phyloP scores from a whole-genome alignment of 108 stramenopile species.

The Skeletonema potamos region DNA sequence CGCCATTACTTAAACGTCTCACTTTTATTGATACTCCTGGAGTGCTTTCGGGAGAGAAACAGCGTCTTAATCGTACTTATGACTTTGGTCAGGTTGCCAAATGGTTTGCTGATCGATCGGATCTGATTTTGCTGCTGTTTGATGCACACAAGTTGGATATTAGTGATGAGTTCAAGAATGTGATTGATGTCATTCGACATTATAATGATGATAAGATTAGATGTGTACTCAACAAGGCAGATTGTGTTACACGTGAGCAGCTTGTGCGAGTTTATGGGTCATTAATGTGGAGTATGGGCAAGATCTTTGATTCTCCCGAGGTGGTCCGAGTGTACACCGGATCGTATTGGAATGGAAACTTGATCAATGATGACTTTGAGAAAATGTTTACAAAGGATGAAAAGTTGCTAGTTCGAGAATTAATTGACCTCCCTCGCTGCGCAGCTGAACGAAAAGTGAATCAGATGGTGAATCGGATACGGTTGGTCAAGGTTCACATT shows the following conservation, averaged over 20 bases:
- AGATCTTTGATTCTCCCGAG: constrained; percentile 76
- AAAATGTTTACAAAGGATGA: constrained; percentile 80
- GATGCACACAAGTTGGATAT: constrained; percentile 88
- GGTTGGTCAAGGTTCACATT: constrained; percentile 55
- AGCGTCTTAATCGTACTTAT: constrained; percentile 66
- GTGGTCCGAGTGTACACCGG: constrained; percentile 78
- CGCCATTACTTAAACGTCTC: constrained; percentile 59
- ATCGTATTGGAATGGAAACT: constrained; percentile 73
- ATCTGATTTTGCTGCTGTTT: constrained; percentile 82
- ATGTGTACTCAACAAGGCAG: constrained; percentile 86
- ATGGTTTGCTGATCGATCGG: constrained; percentile 83
- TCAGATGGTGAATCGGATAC: constrained; percentile 79
- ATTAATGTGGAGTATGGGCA: constrained; percentile 88
- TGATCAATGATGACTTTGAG: constrained; percentile 51
- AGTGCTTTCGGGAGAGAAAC: constrained; percentile 89
- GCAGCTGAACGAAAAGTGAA: constrained; percentile 79
- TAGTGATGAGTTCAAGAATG: constrained; percentile 79
- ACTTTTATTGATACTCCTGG: constrained; percentile 88
- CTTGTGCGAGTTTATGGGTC: constrained; percentile 88
- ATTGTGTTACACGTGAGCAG: constrained; percentile 76
- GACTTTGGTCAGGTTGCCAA: constrained; percentile 59
- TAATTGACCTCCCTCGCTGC: constrained; percentile 50
- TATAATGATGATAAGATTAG: constrained; percentile 75
- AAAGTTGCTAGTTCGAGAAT: constrained; percentile 64
- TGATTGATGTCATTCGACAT: constrained; percentile 64